A percentile compares a stretch with the other conserved stretches of the same genome.
phyloP scores from a whole-genome alignment of 306 rosid species.

The Casuarina cunninghamiana region DNA sequence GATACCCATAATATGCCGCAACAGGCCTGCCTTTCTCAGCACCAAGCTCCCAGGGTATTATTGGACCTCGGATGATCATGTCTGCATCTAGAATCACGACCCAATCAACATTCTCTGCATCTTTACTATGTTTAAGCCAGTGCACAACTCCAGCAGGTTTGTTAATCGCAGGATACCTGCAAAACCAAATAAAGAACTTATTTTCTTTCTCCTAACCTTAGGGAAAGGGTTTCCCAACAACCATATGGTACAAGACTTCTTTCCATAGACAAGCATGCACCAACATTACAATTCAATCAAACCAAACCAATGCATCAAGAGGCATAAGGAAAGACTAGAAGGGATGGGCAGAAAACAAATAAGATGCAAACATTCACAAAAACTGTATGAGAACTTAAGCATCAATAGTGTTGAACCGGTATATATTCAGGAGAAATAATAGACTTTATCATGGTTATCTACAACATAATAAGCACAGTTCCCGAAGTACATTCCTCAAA shows the following conservation, averaged over 20 bases:
- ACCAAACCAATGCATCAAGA: background rate
- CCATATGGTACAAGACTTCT: background rate
- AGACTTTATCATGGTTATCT: background rate
- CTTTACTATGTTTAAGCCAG: slow-evolving; percentile 90
- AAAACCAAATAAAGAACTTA: slow-evolving; percentile 25
- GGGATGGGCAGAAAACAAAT: slow-evolving; percentile 18
- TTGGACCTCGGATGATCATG: slow-evolving; percentile 93
- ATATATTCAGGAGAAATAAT: background rate
- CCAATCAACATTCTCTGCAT: slow-evolving; percentile 96
- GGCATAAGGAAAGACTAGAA: slow-evolving; percentile 7
- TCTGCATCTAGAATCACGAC: slow-evolving; percentile 96
- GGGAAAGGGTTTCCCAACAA: slow-evolving; percentile 8
- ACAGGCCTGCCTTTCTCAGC: slow-evolving; percentile 97
- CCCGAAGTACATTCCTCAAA: background rate
- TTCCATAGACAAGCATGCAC: slow-evolving; percentile 1
- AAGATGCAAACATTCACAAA: background rate
- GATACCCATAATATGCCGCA: slow-evolving; percentile 92
- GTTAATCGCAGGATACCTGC: slow-evolving; percentile 99
- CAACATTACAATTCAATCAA: slow-evolving; percentile 17
- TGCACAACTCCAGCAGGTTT: slow-evolving; percentile 97
- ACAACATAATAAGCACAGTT: background rate
- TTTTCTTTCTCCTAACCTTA: background rate
- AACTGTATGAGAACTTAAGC: background rate
- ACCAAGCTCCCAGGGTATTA: slow-evolving; percentile 96
- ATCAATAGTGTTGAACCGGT: background rate